Evolutionary conservation across 1,284 basidiomycete genomes (phyloP).

Genomic region (Xerocomus cyaneibrunnescens): DNA sequence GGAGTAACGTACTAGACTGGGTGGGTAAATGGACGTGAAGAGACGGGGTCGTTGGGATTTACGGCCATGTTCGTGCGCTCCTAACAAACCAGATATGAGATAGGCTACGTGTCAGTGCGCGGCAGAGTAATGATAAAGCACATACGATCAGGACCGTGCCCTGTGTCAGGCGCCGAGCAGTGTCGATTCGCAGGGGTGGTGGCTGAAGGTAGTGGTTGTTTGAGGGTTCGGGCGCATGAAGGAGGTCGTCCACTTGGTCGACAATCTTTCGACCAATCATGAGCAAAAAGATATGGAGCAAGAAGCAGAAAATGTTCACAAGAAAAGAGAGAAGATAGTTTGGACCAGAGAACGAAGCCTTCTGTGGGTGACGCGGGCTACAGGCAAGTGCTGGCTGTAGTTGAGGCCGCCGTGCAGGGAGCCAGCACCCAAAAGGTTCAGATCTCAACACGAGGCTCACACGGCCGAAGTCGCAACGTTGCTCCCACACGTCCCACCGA

Average conservation of each 20-base stretch:
- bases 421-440: neutral
- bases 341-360: slow-evolving; percentile 7
- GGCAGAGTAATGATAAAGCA: neutral
- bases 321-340: slow-evolving; percentile 24
- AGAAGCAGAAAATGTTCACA: slow-evolving; percentile 5
- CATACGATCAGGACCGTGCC: slow-evolving; percentile 17
- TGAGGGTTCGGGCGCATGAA: slow-evolving; percentile 9
- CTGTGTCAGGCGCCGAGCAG: slow-evolving; percentile 1
- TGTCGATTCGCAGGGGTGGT: slow-evolving; percentile 17
- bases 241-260: slow-evolving; percentile 26
- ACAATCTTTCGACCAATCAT: slow-evolving; percentile 32
- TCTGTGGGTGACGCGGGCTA: neutral
- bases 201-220: slow-evolving; percentile 10
- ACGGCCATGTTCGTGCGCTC: slow-evolving; percentile 19
- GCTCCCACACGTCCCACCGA: neutral
- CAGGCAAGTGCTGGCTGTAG: neutral
- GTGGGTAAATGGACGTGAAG: slow-evolving; percentile 4
- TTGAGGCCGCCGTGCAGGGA: neutral
- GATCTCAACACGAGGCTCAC: slow-evolving; percentile 6
- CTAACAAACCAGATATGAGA: slow-evolving; percentile 13
- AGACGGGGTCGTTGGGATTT: slow-evolving; percentile 2
- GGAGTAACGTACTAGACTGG: slow-evolving; percentile 17
- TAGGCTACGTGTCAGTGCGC: neutral
- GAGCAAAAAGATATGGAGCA: slow-evolving; percentile 16
- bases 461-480: slow-evolving; percentile 8